Base-by-base conservation (phyloP, 345 rosid genomes). In the Linum usitatissimum region DNA sequence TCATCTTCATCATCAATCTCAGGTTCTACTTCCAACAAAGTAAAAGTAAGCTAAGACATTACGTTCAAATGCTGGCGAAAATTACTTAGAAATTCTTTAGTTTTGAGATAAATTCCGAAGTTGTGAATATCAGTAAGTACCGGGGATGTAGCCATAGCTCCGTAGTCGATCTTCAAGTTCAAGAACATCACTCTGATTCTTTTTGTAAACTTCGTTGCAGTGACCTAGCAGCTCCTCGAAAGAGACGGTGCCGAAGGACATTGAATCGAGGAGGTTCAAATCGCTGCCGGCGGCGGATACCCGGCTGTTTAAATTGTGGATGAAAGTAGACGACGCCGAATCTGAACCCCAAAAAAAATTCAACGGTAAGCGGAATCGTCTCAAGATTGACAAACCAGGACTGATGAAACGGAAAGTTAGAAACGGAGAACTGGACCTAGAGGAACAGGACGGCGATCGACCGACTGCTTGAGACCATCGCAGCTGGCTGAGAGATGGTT, bases 171-270 rank as follows among this genome's bases (percentile, higher is more conserved):
- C 80, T 64, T 77, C 72, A 53, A 90, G 78, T 42, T 72, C 59
- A 38, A 79, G 60, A 31, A 86, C 75, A 55, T 76, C 73, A 5
- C n/a, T 63, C 21, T 88, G 80, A 23, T 83, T 91, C 66, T 65
- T 70, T 63, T 80, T 81, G 63, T 73, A 81, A 64, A 85, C 78
- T 68, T 88, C 83, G 61, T 73, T 81, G 70, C 94, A 88, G 55
- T 91, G 91, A 70, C 97, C 92, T 57, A 88, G 66, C 5, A 86
- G 82, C 73, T 86, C 97, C 76, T 86, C 96, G 9, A 88, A 88
- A 1, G 98, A 91, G 17, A 91, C 88, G 0, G 90, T 86, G 18
- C 87, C 95, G 9, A 86, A 82, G 8, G 92, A 78, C 92, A 86
- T 83, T 0, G 87, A 80, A 3, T 88, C 96, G 2, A 91, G 90